Percentiles rank a stretch among this genome's conserved stretches.
phyloP scores from a whole-genome alignment of 2,329 filamentous ascomycete genomes.

The Lachnellula cervina region DNA sequence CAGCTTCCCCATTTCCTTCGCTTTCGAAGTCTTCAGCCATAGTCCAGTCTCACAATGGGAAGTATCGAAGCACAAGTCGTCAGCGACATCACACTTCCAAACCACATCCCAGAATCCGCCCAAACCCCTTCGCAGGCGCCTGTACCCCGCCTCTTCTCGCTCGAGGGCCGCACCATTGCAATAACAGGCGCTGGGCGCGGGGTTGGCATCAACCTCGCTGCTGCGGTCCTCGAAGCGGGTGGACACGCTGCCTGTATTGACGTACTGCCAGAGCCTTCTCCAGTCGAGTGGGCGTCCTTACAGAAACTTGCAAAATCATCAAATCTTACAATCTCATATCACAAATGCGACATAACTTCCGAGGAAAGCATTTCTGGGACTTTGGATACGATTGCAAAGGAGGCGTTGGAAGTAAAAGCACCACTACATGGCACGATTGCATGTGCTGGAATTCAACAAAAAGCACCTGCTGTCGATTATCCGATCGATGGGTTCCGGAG shows the following conservation, averaged over 20 bases:
- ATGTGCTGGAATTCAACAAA: constrained; percentile 47
- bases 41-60: no score
- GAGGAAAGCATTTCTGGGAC: constrained; percentile 36
- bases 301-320: constrained; percentile 37
- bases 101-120: no score
- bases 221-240: constrained; percentile 45
- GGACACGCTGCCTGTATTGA: constrained; percentile 47
- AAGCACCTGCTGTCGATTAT: constrained; percentile 43
- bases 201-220: constrained; percentile 44
- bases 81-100: no score
- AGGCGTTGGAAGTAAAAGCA: not conserved
- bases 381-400: constrained; percentile 33
- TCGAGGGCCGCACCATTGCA: constrained; percentile 31
- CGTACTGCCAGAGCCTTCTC: constrained; percentile 36
- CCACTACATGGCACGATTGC: constrained; percentile 32
- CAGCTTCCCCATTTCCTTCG: no score
- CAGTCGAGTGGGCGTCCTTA: constrained; percentile 22
- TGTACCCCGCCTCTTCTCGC: no score
- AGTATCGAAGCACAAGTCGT: no score
- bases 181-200: constrained; percentile 47
- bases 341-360: constrained; percentile 43
- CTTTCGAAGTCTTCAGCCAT: no score
- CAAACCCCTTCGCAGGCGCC: no score
- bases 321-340: constrained; percentile 32
- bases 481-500: constrained; percentile 55